Evolutionary conservation across 1,284 basidiomycete species (phyloP), one percentile per base, ranked within the genome.

Genomic region (Rhodotorula sp.): DNA sequence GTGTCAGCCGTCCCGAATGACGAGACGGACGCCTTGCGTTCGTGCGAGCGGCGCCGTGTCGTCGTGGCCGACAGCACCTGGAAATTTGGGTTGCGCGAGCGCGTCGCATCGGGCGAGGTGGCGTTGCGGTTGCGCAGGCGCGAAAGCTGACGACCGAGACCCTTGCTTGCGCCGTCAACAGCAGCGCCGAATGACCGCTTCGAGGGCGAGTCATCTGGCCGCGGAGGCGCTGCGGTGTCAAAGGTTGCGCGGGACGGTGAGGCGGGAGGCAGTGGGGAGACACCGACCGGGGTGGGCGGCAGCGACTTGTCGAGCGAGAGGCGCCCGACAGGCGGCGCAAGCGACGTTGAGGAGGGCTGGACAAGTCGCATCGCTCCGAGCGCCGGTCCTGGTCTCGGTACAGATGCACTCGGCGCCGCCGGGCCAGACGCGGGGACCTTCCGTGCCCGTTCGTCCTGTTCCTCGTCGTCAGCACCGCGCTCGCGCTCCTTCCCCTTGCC

Each of bases 11-110:
- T 68, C 8, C 44, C 53, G 21, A 66, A 13, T 14, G 61, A 64
- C 4, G 70, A 66, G 50, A 72, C 41, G 42, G 63, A 65, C 12
- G 42, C 55, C 34, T 61, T 50, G 54, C 55, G 41, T 25, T 49
- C 48, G 23, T 45, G 50, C 34, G 48, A 34, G 55, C 64, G 34
- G 45, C 64, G 42, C 19, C 67, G 44, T 2, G 71, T 70, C 23
- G 71, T 71, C n/a, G 72, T 69, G 1, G 66, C 74, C 23, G 74
- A 75, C 34, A 75, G 56, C 34, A 75, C 66, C 59, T 71, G 74
- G 50, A 75, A 75, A 7, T 58, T 71, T 13, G 70, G 52, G 41
- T 27, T 44, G 14, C 14, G 55, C 50, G 41, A 23, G 9, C 7
- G 44, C 53, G 9, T 45, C 56, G 21, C 44, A 7, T 62, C 59